Evolutionary conservation across 176 grass and related monocot species (phyloP).

Genomic region (Elaeis guineensis): DNA sequence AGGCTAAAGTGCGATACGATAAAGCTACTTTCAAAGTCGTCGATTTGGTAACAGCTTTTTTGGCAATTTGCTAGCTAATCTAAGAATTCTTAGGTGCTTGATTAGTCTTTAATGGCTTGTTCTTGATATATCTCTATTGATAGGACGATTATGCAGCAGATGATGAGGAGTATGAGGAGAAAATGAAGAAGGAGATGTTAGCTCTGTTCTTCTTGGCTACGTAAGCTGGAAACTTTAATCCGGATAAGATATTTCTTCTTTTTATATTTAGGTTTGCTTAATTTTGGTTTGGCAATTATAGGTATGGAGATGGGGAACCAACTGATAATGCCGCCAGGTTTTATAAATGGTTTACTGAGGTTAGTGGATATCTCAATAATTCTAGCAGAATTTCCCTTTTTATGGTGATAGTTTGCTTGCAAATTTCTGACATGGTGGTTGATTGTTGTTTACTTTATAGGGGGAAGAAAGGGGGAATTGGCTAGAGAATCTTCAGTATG

Average conservation of each 20-base stretch:
- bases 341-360: slow-evolving; percentile 94
- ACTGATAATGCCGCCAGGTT: slow-evolving; percentile 90
- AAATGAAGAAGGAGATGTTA: slow-evolving; percentile 65
- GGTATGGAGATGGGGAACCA: slow-evolving; percentile 89
- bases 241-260: background rate
- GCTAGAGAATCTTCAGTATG: slow-evolving; percentile 59
- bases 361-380: background rate
- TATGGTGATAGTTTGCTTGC: background rate
- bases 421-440: background rate
- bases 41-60: slow-evolving; percentile 52
- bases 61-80: background rate
- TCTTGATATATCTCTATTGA: background rate
- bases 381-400: background rate
- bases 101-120: background rate
- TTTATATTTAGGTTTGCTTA: background rate
- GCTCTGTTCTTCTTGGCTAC: slow-evolving; percentile 75
- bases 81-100: background rate
- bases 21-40: slow-evolving; percentile 78
- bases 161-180: slow-evolving; percentile 82
- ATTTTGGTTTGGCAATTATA: slow-evolving; percentile 28
- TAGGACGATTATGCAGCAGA: slow-evolving; percentile 80
- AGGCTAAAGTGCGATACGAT: slow-evolving; percentile 72
- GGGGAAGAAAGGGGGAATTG: slow-evolving; percentile 56
- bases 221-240: slow-evolving; percentile 26
- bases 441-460: slow-evolving; percentile 15